These are phyloP conservation scores for Daldinia vernicosa DNA, from an alignment of 495 filamentous ascomycete genomes.

Conservation along the genomic window DNA sequence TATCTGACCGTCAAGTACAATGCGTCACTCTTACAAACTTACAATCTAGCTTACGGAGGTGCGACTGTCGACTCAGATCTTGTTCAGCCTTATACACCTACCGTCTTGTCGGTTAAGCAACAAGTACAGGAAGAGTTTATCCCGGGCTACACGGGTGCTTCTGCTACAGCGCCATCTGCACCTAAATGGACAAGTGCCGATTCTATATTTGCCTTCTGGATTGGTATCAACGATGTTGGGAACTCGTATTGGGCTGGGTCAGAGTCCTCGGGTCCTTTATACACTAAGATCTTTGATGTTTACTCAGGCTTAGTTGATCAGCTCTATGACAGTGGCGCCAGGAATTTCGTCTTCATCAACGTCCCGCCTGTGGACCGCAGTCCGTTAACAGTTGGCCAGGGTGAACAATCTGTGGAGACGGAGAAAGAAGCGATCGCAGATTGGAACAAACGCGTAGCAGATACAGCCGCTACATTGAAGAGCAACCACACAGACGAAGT, in stretches of 20 bases:
- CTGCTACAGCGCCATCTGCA: slow-evolving; percentile 43
- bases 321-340: slow-evolving; percentile 70
- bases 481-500: slow-evolving; percentile 46
- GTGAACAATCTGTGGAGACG: slow-evolving; percentile 31
- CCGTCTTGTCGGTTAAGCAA: slow-evolving; percentile 65
- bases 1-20: slow-evolving; percentile 72
- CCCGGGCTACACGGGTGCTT: slow-evolving; percentile 54
- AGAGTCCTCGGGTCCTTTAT: slow-evolving; percentile 49
- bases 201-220: slow-evolving; percentile 74
- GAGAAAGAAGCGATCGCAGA: slow-evolving; percentile 51
- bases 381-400: slow-evolving; percentile 58
- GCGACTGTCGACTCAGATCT: slow-evolving; percentile 72
- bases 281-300: slow-evolving; percentile 63
- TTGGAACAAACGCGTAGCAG: slow-evolving; percentile 51
- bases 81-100: slow-evolving; percentile 59
- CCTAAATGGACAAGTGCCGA: slow-evolving; percentile 69
- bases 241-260: slow-evolving; percentile 66
- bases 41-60: slow-evolving; percentile 75
- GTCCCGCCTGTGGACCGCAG: slow-evolving; percentile 77
- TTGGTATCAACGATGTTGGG: slow-evolving; percentile 83
- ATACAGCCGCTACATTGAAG: slow-evolving; percentile 50
- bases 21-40: slow-evolving; percentile 64
- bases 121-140: slow-evolving; percentile 63
- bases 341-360: slow-evolving; percentile 79
- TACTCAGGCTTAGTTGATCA: slow-evolving; percentile 65